A percentile compares a stretch with the other conserved stretches of the same genome.
phyloP scores from a whole-genome alignment of 2,329 filamentous ascomycete species.

The Trichothecium sympodiale region DNA sequence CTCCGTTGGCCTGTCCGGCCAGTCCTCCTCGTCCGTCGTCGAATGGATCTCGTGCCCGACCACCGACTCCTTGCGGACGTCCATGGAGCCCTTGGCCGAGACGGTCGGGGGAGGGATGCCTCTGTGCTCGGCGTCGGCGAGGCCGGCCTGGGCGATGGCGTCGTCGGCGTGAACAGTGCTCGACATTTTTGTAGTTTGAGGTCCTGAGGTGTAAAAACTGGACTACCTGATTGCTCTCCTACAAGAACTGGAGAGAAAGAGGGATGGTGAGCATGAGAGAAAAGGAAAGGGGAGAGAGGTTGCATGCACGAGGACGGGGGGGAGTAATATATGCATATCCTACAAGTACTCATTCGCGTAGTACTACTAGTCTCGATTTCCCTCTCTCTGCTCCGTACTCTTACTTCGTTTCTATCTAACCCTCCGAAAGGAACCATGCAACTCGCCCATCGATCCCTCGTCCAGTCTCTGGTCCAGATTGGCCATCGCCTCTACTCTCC shows the following conservation, averaged over 20 bases:
- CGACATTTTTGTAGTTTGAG: slow-evolving; percentile 17
- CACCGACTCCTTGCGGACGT: slow-evolving; percentile 8
- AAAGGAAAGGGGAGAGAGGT: neutral
- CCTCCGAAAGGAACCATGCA: too few species aligned
- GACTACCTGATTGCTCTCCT: neutral
- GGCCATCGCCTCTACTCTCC: too few species aligned
- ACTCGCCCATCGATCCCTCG: too few species aligned
- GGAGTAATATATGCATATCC: neutral
- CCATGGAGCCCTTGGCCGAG: slow-evolving; percentile 16
- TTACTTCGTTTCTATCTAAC: too few species aligned
- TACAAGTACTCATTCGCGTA: too few species aligned
- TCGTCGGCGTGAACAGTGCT: slow-evolving; percentile 24
- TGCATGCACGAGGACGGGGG: neutral
- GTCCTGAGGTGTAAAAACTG: too few species aligned
- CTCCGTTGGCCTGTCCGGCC: slow-evolving; percentile 39
- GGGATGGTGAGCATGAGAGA: neutral
- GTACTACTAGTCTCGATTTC: too few species aligned
- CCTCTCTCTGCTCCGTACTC: too few species aligned
- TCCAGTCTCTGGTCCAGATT: too few species aligned
- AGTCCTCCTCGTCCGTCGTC: slow-evolving; percentile 17
- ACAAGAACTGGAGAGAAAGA: neutral
- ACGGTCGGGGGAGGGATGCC: slow-evolving; percentile 13
- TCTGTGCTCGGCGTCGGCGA: slow-evolving; percentile 18
- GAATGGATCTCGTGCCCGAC: slow-evolving; percentile 12
- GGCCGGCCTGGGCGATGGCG: slow-evolving; percentile 21